Evolutionary conservation across 208 protist genomes (phyloP).

Genomic region (Leishmania tropica): DNA sequence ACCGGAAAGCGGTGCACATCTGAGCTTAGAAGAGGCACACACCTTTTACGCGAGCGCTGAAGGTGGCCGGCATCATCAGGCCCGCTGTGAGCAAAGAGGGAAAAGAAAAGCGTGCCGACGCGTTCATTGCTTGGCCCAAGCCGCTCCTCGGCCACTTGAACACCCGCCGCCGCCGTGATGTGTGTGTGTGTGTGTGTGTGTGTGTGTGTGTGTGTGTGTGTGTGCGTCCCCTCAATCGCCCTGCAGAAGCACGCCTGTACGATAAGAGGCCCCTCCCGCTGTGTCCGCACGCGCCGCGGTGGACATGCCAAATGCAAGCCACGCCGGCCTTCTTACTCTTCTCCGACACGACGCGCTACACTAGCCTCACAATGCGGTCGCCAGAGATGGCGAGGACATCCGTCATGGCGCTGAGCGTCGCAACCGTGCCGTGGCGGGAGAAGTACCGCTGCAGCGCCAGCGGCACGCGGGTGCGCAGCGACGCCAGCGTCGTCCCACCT

Average conservation of each 20-base stretch:
- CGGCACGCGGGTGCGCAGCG: slow-evolving; percentile 66
- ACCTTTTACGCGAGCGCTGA: background rate
- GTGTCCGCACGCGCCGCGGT: background rate
- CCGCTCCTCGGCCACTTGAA: background rate
- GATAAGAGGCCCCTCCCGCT: too few relatives aligned
- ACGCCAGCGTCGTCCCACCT: slow-evolving; percentile 53
- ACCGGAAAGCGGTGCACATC: background rate
- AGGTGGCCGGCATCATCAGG: background rate
- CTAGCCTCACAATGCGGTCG: slow-evolving; percentile 73
- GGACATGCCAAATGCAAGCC: background rate
- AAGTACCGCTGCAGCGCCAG: slow-evolving; percentile 81
- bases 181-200: background rate
- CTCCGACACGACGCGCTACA: slow-evolving; percentile 9
- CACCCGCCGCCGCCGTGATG: background rate
- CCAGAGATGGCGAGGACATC: slow-evolving; percentile 65
- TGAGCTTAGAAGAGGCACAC: background rate
- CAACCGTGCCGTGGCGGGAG: slow-evolving; percentile 65
- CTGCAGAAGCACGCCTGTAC: background rate
- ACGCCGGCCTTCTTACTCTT: background rate
- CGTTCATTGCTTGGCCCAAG: background rate
- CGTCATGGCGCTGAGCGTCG: slow-evolving; percentile 59
- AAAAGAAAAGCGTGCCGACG: background rate
- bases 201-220: background rate
- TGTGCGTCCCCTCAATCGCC: background rate
- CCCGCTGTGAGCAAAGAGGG: background rate